Base-by-base conservation (phyloP, 805 yeast species). In the Kuraishia hungarica region DNA sequence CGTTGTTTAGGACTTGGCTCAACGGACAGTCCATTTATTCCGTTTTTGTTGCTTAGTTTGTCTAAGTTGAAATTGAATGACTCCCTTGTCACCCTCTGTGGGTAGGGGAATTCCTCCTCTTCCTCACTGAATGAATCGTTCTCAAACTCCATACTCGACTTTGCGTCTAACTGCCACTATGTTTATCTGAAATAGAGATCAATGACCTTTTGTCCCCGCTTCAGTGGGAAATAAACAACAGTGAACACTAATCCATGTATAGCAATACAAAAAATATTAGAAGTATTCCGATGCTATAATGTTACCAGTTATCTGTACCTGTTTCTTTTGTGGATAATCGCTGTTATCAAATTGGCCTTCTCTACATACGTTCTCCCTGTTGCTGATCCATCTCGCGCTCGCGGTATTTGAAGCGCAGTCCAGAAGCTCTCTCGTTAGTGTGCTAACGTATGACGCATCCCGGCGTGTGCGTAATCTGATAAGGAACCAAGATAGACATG, bases 91-190 rank as follows among this genome's bases (percentile, higher is more conserved):
- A 67, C 53, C 55, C 61, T 61, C 53, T 62, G 61, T n/a, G 71
- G 69, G 47, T 58, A 67, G 1, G 71, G 71, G 49, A 68, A 67
- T n/a, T 63, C 64, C 11, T 59, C 64, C 11, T 59, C 64, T 5
- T 56, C 62, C 0, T 54, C 52, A 21, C 43, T 35, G 43, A 35
- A 35, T 4, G 43, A 35, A 13, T 35, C 43, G 43, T 35, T 35
- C 11, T 35, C 43, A 35, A 35, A 35, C 43, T 35, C 17, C 43
- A 35, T 35, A 15, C 3, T 17, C 11, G n/a, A 10, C 29, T 26
- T 5, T 5, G 29, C n/a, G n/a, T n/a, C n/a, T n/a, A n/a, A n/a
- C 5, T 15, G 43, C 17, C 11, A 17, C 43, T 35, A 13, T 35
- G 43, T 35, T 10, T 35, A 8, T 35, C n/a, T 13, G 17, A 35